Evolutionary conservation across 129 eudicot genomes (phyloP).

Genomic region (Tagetes erecta): DNA sequence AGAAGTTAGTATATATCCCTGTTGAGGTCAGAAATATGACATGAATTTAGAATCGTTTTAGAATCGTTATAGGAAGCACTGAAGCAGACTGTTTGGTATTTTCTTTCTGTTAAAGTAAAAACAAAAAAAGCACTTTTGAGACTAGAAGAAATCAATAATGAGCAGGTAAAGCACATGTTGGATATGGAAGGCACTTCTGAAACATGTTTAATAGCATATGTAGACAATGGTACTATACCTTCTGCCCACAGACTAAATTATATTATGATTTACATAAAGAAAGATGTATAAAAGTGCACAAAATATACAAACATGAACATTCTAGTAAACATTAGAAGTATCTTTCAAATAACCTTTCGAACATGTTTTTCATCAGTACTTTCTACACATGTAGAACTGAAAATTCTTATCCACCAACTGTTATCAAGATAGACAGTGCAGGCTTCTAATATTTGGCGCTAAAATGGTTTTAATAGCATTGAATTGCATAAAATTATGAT

Average conservation of each 20-base stretch:
- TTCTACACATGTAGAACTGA: conserved; percentile 15
- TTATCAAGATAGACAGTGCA: background rate
- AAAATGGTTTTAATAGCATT: background rate
- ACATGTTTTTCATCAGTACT: conserved; percentile 3
- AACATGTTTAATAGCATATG: background rate
- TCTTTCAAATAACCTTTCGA: background rate
- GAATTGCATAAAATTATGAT: background rate
- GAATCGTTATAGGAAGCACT: background rate
- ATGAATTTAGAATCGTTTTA: background rate
- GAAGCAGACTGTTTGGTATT: background rate
- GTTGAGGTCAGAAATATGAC: conserved; percentile 26
- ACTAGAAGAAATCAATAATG: background rate
- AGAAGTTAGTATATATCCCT: conserved; percentile 94
- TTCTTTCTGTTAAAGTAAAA: conserved; percentile 9
- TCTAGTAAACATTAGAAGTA: background rate
- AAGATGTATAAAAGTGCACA: background rate
- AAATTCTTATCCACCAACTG: background rate
- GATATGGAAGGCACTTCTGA: conserved; percentile 5
- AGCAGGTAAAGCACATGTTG: conserved; percentile 7
- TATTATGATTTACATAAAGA: background rate
- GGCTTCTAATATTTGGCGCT: background rate
- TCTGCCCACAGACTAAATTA: conserved; percentile 3
- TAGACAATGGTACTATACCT: background rate
- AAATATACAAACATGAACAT: conserved; percentile 1
- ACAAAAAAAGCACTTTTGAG: background rate